Conservation (phyloP, 129 eudicot genomes). For the Chrysanthemum seticuspe region DNA sequence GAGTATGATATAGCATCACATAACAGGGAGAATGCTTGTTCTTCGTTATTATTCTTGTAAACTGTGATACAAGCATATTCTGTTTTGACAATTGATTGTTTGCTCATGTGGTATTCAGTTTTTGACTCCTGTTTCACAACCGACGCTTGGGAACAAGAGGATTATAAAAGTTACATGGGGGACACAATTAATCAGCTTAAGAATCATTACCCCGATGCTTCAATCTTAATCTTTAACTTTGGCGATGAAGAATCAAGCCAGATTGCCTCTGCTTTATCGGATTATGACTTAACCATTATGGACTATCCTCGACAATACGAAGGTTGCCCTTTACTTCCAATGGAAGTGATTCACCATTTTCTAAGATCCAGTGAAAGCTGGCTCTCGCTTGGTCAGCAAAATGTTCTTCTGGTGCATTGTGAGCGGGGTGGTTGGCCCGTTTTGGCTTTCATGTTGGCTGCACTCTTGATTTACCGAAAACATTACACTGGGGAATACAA, state of each 20-base stretch:
- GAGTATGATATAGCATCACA: too few species aligned
- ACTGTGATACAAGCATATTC: too few species aligned
- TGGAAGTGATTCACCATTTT: slow-evolving; percentile 5
- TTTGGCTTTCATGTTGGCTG: slow-evolving; percentile 9
- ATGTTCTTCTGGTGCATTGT: slow-evolving; percentile 15
- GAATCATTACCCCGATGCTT: neutral
- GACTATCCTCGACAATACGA: slow-evolving; percentile 6
- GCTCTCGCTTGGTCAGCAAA: slow-evolving; percentile 4
- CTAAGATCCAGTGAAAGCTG: neutral
- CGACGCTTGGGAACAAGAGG: slow-evolving; percentile 2
- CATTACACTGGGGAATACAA: neutral
- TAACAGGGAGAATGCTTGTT: too few species aligned
- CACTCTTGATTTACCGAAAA: slow-evolving; percentile 3
- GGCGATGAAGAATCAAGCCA: slow-evolving; percentile 9
- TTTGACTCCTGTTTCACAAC: slow-evolving; percentile 13
- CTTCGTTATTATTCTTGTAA: too few species aligned
- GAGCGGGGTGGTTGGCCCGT: slow-evolving; percentile 16
- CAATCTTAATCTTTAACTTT: neutral
- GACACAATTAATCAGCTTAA: neutral
- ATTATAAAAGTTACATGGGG: slow-evolving; percentile 3
- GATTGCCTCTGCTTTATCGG: slow-evolving; percentile 8
- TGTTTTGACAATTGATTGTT: neutral
- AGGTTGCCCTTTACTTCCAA: neutral
- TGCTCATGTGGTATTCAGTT: neutral
- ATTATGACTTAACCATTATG: slow-evolving; percentile 5